phyloP scores from a whole-genome alignment of 495 filamentous ascomycete species.

The Hypoxylon trugodes region DNA sequence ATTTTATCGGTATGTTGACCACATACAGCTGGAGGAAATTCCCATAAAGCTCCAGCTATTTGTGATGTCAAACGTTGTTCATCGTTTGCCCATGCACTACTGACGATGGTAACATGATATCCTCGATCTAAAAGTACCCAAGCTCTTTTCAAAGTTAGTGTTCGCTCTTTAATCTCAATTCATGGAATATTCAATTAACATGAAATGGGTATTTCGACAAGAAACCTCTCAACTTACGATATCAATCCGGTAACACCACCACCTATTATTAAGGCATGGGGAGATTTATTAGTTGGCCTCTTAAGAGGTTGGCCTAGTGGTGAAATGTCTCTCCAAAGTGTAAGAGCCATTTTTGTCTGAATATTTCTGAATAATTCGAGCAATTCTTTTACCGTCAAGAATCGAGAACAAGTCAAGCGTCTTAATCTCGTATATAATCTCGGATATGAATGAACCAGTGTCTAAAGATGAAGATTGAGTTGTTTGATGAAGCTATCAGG shows the following conservation, averaged over 20 bases:
- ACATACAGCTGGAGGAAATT: conserved; percentile 58
- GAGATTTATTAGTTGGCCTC: conserved; percentile 39
- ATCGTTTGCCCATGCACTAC: conserved; percentile 54
- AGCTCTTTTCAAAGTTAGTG: conserved; percentile 37
- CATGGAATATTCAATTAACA: too few relatives aligned
- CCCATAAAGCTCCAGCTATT: conserved; percentile 61
- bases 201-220: too few relatives aligned
- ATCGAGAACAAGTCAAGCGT: conserved; percentile 8
- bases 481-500: too few relatives aligned
- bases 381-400: background rate
- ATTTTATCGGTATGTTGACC: conserved; percentile 56
- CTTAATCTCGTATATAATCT: too few relatives aligned
- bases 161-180: background rate
- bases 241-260: conserved; percentile 57
- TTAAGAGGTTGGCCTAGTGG: conserved; percentile 40
- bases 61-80: conserved; percentile 58
- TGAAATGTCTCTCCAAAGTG: conserved; percentile 45
- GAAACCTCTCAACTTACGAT: conserved; percentile 44
- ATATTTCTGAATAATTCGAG: background rate
- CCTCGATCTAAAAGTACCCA: conserved; percentile 60
- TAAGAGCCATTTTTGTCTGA: conserved; percentile 37
- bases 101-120: conserved; percentile 58
- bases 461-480: too few relatives aligned
- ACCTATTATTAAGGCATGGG: conserved; percentile 54
- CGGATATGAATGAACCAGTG: too few relatives aligned